phyloP scores from a whole-genome alignment of 805 yeast species.

The Jamesozyma jinghongensis region DNA sequence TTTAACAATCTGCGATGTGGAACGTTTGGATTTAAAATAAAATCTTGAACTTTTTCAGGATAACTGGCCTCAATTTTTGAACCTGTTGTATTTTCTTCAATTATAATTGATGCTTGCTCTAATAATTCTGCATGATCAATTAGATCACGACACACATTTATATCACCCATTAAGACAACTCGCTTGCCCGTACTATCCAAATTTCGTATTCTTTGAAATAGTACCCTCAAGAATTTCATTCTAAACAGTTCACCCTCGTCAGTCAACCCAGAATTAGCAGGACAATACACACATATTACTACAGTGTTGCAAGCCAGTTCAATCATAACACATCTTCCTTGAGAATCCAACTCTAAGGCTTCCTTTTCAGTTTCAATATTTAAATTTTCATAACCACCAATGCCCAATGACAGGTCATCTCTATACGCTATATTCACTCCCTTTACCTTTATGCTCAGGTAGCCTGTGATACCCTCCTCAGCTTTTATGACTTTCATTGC shows the following conservation, averaged over 20 bases:
- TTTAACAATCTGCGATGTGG: slow-evolving; percentile 40
- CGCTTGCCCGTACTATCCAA: slow-evolving; percentile 50
- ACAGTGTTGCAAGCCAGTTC: slow-evolving; percentile 61
- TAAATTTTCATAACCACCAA: slow-evolving; percentile 62
- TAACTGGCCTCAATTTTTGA: slow-evolving; percentile 25
- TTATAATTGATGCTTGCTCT: slow-evolving; percentile 9
- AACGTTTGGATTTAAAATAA: slow-evolving; percentile 32
- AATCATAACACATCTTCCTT: slow-evolving; percentile 72
- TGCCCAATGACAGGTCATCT: slow-evolving; percentile 27
- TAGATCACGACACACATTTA: slow-evolving; percentile 71
- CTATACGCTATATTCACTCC: slow-evolving; percentile 12
- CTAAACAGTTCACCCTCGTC: slow-evolving; percentile 57
- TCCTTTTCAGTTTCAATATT: slow-evolving; percentile 24
- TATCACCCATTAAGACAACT: slow-evolving; percentile 80
- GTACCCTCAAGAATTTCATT: slow-evolving; percentile 44
- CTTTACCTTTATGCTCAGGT: slow-evolving; percentile 20
- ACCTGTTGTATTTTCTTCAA: slow-evolving; percentile 34
- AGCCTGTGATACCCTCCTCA: slow-evolving; percentile 89
- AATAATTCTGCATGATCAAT: slow-evolving; percentile 75
- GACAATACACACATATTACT: slow-evolving; percentile 69
- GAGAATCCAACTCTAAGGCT: slow-evolving; percentile 50
- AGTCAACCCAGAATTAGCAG: slow-evolving; percentile 74
- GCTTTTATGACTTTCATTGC: slow-evolving; percentile 55
- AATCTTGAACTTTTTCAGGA: slow-evolving; percentile 28
- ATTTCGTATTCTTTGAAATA: slow-evolving; percentile 54